A percentile compares a stretch with the other conserved stretches of the same genome.
Conservation (phyloP, 768 basidiomycete species). For the Lentinula boryana region DNA sequence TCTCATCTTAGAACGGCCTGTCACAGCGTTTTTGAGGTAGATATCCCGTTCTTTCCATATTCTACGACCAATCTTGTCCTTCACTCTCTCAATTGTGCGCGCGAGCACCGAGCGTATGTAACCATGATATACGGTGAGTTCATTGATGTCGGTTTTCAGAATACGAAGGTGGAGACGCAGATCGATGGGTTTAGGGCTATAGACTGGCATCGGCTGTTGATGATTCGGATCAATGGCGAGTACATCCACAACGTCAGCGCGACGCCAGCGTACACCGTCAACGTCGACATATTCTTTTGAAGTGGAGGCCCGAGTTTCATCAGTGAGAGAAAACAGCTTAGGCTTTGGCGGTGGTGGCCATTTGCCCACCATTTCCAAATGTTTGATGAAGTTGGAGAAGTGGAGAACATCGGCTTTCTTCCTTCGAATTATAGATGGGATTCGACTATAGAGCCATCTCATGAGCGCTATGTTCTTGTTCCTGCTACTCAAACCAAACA, state of each 20-base stretch:
- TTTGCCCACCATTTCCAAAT: slow-evolving; percentile 15
- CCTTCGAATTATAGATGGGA: slow-evolving; percentile 36
- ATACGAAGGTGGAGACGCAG: slow-evolving; percentile 50
- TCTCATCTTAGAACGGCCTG: not conserved
- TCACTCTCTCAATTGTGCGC: slow-evolving; percentile 55
- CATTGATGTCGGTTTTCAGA: slow-evolving; percentile 46
- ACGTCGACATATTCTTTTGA: not conserved
- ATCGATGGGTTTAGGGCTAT: slow-evolving; percentile 37
- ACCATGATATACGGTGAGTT: slow-evolving; percentile 39
- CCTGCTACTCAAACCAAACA: slow-evolving; percentile 53
- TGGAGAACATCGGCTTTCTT: slow-evolving; percentile 44
- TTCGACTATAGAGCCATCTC: slow-evolving; percentile 49
- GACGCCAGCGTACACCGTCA: not conserved
- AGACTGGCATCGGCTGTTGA: slow-evolving; percentile 8
- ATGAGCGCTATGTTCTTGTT: slow-evolving; percentile 53
- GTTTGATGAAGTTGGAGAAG: slow-evolving; percentile 28
- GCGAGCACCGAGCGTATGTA: slow-evolving; percentile 36
- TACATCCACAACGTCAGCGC: not conserved
- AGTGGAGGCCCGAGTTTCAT: not conserved
- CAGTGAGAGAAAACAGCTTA: not conserved
- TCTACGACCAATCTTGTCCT: slow-evolving; percentile 74
- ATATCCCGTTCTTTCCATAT: slow-evolving; percentile 59
- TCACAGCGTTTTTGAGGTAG: slow-evolving; percentile 28
- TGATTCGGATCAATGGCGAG: slow-evolving; percentile 20
- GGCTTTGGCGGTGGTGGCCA: slow-evolving; percentile 14